These are phyloP conservation scores for Diaporthe citri DNA, from an alignment of 2,329 filamentous ascomycete species.

Conservation along the genomic window DNA sequence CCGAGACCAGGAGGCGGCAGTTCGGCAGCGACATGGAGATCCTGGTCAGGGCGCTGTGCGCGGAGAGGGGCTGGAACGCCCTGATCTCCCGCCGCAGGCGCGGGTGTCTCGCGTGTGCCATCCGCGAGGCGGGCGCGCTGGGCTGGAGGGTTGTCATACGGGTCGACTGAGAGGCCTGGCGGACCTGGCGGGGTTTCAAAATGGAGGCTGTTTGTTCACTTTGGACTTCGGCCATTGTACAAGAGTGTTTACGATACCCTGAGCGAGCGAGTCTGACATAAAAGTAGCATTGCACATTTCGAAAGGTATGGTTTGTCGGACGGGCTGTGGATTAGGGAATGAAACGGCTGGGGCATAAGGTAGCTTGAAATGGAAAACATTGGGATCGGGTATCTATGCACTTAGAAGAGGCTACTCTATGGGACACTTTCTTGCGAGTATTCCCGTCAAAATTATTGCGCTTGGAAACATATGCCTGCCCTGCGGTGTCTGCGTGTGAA, in stretches of 20 bases:
- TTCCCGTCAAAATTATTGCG: too few relatives aligned
- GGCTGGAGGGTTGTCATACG: slow-evolving; percentile 77
- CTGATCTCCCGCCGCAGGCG: slow-evolving; percentile 75
- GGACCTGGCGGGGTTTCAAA: neutral
- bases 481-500: neutral
- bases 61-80: slow-evolving; percentile 80
- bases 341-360: neutral
- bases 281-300: neutral
- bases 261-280: slow-evolving; percentile 29
- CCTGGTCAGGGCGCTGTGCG: slow-evolving; percentile 78
- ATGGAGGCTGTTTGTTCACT: neutral
- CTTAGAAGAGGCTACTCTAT: neutral
- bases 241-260: slow-evolving; percentile 38
- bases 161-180: slow-evolving; percentile 58
- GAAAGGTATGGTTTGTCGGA: neutral
- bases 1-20: slow-evolving; percentile 68
- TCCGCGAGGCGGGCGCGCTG: slow-evolving; percentile 79
- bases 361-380: neutral
- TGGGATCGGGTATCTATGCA: neutral
- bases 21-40: slow-evolving; percentile 77
- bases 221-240: neutral
- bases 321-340: neutral
- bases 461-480: neutral
- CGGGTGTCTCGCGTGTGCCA: slow-evolving; percentile 79
- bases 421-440: neutral